Conservation (phyloP, 1,139 yeast species). For the Yamadazyma taylorii region DNA sequence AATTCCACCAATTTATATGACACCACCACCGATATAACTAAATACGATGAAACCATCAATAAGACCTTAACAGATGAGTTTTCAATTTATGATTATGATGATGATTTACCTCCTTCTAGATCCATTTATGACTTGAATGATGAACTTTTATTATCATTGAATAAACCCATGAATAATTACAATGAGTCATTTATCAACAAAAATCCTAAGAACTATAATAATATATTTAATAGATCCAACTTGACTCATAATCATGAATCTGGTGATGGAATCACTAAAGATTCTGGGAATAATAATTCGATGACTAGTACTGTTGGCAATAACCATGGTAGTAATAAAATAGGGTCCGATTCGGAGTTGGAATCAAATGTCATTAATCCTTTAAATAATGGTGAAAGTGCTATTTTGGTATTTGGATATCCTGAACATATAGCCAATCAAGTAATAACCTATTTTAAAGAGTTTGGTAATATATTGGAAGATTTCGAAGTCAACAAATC, state of each 20-base stretch:
- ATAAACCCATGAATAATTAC: conserved; percentile 24
- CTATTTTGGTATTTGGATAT: conserved; percentile 86
- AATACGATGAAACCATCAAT: conserved; percentile 32
- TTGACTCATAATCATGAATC: no score
- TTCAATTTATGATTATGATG: conserved; percentile 25
- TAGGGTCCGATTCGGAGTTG: no score
- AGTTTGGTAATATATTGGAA: conserved; percentile 79
- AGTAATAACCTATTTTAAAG: conserved; percentile 72
- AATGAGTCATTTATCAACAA: conserved; percentile 41
- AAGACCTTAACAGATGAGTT: conserved; percentile 33
- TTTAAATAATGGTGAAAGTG: conserved; percentile 46
- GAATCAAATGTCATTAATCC: conserved; percentile 18
- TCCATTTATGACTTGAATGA: conserved; percentile 60
- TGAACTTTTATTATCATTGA: conserved; percentile 33
- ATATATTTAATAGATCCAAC: conserved; percentile 38
- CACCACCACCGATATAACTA: conserved; percentile 27
- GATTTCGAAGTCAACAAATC: conserved; percentile 52
- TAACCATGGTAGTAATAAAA: no score
- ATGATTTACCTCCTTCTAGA: conserved; percentile 59
- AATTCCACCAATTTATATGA: conserved; percentile 21
- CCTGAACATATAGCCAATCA: conserved; percentile 71
- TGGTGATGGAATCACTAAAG: background rate
- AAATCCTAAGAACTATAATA: conserved; percentile 47
- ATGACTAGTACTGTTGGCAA: no score
- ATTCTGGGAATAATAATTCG: conserved; percentile 9